Percentiles rank a stretch among this genome's conserved stretches.
phyloP scores from a whole-genome alignment of 2,329 filamentous ascomycete species.

The Hyphodiscus sp. region DNA sequence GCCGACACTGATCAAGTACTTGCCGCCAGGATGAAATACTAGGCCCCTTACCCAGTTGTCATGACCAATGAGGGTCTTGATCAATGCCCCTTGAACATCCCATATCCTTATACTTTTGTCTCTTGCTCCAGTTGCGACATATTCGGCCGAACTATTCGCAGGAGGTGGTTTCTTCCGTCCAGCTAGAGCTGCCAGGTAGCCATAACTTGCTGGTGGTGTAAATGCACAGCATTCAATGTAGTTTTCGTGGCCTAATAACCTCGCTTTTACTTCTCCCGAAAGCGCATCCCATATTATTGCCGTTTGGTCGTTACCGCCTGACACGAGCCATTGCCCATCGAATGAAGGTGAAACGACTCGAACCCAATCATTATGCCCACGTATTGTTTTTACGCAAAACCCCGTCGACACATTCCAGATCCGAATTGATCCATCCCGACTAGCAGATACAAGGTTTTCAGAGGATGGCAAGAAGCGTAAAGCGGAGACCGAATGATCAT shows the following conservation, averaged over 20 bases:
- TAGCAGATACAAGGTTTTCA: slow-evolving; percentile 81
- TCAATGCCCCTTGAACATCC: slow-evolving; percentile 76
- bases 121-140: slow-evolving; percentile 79
- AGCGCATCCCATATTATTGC: slow-evolving; percentile 80
- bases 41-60: slow-evolving; percentile 90
- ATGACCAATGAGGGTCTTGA: slow-evolving; percentile 80
- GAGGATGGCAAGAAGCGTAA: slow-evolving; percentile 80
- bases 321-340: slow-evolving; percentile 78
- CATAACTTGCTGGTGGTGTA: slow-evolving; percentile 72
- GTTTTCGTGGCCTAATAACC: slow-evolving; percentile 81
- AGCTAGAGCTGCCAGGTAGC: slow-evolving; percentile 67
- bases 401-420: slow-evolving; percentile 94
- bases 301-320: slow-evolving; percentile 76
- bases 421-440: slow-evolving; percentile 74
- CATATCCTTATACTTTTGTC: slow-evolving; percentile 90
- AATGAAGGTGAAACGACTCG: slow-evolving; percentile 75
- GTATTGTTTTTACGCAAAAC: slow-evolving; percentile 85
- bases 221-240: slow-evolving; percentile 80
- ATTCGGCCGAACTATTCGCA: slow-evolving; percentile 70
- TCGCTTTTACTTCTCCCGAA: slow-evolving; percentile 65
- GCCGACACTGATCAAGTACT: slow-evolving; percentile 76
- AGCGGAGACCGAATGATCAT: slow-evolving; percentile 86
- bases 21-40: slow-evolving; percentile 86
- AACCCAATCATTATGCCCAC: slow-evolving; percentile 86
- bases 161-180: slow-evolving; percentile 78